Conservation (phyloP, 169 alveolate species). For the Eimeria sp. region DNA sequence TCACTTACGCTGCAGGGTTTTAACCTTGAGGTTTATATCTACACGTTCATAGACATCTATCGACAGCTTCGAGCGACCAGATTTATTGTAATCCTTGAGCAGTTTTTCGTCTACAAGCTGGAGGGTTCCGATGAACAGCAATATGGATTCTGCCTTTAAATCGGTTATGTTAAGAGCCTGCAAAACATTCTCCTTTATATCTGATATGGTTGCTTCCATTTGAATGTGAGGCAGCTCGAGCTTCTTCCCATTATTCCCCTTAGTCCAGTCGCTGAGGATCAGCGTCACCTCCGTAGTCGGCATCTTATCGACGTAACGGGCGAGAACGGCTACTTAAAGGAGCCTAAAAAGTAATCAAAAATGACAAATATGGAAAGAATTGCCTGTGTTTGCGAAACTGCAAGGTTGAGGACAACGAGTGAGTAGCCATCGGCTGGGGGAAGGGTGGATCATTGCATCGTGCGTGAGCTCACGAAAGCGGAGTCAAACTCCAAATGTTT, state of each 20-base stretch:
- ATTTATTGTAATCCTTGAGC: slow-evolving; percentile 57
- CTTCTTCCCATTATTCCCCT: slow-evolving; percentile 38
- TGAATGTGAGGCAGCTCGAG: slow-evolving; percentile 32
- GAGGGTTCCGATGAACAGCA: slow-evolving; percentile 61
- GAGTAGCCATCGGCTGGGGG: background rate
- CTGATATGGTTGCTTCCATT: slow-evolving; percentile 18
- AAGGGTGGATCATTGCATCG: background rate
- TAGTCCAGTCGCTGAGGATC: slow-evolving; percentile 71
- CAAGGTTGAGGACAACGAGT: background rate
- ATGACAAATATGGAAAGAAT: background rate
- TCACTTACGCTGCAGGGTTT: slow-evolving; percentile 77
- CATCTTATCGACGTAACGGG: slow-evolving; percentile 18
- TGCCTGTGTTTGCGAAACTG: background rate
- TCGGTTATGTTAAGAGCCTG: background rate
- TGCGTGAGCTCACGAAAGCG: background rate
- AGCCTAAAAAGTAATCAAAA: background rate
- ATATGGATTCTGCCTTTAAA: slow-evolving; percentile 8
- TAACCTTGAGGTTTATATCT: slow-evolving; percentile 52
- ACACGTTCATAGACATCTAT: slow-evolving; percentile 74
- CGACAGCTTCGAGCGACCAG: slow-evolving; percentile 70
- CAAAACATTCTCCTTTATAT: slow-evolving; percentile 12
- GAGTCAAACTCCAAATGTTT: background rate
- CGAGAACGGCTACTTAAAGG: background rate
- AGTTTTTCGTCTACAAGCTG: slow-evolving; percentile 29
- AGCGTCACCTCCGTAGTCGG: slow-evolving; percentile 61